These are phyloP conservation scores for Phytophthora podocarpi DNA, from an alignment of 352 stramenopile species.

Conservation along the genomic window DNA sequence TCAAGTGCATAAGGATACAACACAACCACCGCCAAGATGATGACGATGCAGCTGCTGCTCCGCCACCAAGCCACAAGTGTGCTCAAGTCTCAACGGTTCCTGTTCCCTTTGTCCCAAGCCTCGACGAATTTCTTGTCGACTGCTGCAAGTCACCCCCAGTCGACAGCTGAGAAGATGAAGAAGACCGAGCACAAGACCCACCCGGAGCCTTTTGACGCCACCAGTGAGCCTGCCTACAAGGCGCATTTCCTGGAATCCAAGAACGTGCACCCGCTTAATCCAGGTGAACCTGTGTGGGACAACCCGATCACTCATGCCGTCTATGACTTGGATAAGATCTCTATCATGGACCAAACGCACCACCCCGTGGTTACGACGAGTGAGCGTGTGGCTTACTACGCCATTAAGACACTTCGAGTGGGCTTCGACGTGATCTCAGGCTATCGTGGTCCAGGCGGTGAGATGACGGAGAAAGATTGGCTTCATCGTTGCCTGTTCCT, in stretches of 20 bases:
- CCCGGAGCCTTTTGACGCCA: constrained; percentile 11
- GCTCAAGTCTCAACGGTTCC: constrained; percentile 8
- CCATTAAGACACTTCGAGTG: constrained; percentile 47
- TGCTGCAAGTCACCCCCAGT: not conserved
- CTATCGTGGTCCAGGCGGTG: constrained; percentile 62
- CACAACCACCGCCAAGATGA: constrained; percentile 5
- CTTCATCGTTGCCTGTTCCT: constrained; percentile 77
- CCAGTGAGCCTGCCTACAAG: constrained; percentile 23
- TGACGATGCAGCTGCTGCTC: constrained; percentile 3
- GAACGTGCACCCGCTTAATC: constrained; percentile 21
- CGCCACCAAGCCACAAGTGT: constrained; percentile 2
- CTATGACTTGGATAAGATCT: constrained; percentile 48
- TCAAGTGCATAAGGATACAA: not conserved
- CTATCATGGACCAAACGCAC: constrained; percentile 40
- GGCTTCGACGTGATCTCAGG: constrained; percentile 59
- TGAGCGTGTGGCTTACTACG: constrained; percentile 42
- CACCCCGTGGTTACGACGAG: constrained; percentile 40
- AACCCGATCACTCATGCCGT: constrained; percentile 48
- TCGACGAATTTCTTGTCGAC: constrained; percentile 23
- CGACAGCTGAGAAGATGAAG: not conserved
- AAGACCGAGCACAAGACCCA: not conserved
- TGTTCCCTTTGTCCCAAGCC: not conserved
- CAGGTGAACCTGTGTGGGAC: constrained; percentile 42
- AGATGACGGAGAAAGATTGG: constrained; percentile 72
- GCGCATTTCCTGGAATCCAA: constrained; percentile 30